Evolutionary conservation across 768 basidiomycete species (phyloP), one percentile per base, ranked within the genome.

Genomic region (Nidularia pulvinata): DNA sequence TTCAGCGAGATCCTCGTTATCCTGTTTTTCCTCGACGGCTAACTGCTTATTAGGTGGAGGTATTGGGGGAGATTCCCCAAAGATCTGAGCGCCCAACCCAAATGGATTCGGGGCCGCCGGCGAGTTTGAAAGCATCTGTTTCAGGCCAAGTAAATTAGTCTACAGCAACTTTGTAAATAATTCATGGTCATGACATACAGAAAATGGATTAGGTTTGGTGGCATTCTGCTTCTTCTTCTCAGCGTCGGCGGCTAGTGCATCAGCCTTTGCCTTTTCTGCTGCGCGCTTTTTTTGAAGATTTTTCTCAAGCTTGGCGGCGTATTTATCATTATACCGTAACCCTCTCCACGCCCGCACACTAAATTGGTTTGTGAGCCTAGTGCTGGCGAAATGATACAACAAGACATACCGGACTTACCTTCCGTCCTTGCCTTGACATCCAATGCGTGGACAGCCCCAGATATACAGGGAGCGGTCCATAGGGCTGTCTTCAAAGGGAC

Each of bases 311-410:
- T 91, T 89, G 33, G 74, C 76, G 9, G 93, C 94, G 64, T 92
- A 95, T 50, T 75, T 76, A 51, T 81, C 77, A 63, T 95, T 93
- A 59, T 77, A 83, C 32, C 86, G 79, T 47, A 93, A 63, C 6
- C 85, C 87, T 54, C 93, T 79, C 85, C 88, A 95, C 33, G 89
- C 93, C 19, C 93, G 84, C 49, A 94, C 73, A 61, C 92, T 95
- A 61, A 46, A 10, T 11, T 22, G 32, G 13, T 30, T 47, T 11
- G 22, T 47, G 46, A 47, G 22, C n/a, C 37, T 33, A 35, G 58
- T 30, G 14, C 6, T 16, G 10, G 11, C 34, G 37, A 36, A 16
- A 36, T n/a, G n/a, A 55, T 55, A 47, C 10, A 59, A 39, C 43
- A 36, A n/a, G 35, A 53, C 44, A 51, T 55, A 47, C 50, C 14